Evolutionary conservation across 2,329 filamentous ascomycete genomes (phyloP).

Genomic region (Exophiala calicioides): DNA sequence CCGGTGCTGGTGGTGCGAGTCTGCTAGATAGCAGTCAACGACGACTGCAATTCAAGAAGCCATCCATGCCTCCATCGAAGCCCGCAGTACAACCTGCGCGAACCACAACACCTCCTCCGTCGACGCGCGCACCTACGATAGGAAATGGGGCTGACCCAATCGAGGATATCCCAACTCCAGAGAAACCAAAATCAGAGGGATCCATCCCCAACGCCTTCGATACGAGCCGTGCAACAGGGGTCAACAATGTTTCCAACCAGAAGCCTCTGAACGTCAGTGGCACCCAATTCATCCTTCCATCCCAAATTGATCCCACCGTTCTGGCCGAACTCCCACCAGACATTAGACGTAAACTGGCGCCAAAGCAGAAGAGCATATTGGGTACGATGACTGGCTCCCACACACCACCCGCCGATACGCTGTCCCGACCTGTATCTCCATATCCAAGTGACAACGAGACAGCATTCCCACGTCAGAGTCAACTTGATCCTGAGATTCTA

Average conservation of each 20-base stretch:
- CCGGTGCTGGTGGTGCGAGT: constrained; percentile 17
- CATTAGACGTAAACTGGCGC: constrained; percentile 74
- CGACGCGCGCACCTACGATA: constrained; percentile 23
- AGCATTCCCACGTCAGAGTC: constrained; percentile 64
- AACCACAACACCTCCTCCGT: constrained; percentile 1
- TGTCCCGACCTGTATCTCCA: constrained; percentile 40
- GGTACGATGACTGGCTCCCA: constrained; percentile 11
- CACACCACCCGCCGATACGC: constrained; percentile 10
- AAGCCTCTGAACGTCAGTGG: constrained; percentile 71
- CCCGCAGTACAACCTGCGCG: constrained; percentile 15
- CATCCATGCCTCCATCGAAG: constrained; percentile 39
- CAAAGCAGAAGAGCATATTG: constrained; percentile 48
- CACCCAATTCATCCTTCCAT: constrained; percentile 88
- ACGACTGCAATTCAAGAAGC: constrained; percentile 69
- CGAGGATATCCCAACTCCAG: constrained; percentile 51
- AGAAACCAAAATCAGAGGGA: constrained; percentile 36
- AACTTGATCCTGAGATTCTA: constrained; percentile 83
- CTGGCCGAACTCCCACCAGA: constrained; percentile 80
- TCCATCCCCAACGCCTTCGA: constrained; percentile 30
- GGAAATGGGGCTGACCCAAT: constrained; percentile 47
- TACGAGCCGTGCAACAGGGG: constrained; percentile 30
- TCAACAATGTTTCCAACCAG: constrained; percentile 31
- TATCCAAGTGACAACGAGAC: constrained; percentile 37
- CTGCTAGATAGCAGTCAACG: constrained; percentile 71
- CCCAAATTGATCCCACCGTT: constrained; percentile 76